phyloP scores from a whole-genome alignment of 192 early-diverging fungal genomes.

The Coemansia sp. region DNA sequence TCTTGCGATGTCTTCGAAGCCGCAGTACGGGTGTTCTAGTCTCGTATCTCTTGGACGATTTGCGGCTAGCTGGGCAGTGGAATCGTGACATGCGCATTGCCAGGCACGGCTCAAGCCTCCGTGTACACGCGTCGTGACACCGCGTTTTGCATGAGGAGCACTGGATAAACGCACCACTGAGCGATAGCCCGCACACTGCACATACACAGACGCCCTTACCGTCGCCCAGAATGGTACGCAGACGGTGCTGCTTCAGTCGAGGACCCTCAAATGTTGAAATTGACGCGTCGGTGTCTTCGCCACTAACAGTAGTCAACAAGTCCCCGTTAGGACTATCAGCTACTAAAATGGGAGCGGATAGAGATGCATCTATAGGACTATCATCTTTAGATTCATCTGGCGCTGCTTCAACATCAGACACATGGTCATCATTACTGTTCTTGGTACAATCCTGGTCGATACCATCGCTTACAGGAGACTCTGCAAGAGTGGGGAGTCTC shows the following conservation, averaged over 20 bases:
- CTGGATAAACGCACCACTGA: slow-evolving; percentile 46
- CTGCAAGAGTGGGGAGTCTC: slow-evolving; percentile 12
- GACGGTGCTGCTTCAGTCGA: slow-evolving; percentile 45
- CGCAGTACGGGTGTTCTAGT: slow-evolving; percentile 47
- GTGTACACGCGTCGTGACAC: slow-evolving; percentile 45
- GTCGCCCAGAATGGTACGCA: slow-evolving; percentile 49
- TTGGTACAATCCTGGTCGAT: not conserved
- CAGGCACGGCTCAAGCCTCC: slow-evolving; percentile 31
- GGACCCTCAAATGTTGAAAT: slow-evolving; percentile 50
- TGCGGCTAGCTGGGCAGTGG: slow-evolving; percentile 42
- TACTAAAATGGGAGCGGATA: no score
- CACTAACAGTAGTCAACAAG: slow-evolving; percentile 10
- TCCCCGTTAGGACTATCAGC: no score
- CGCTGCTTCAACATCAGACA: not conserved
- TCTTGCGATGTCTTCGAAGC: slow-evolving; percentile 24
- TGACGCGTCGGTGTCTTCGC: slow-evolving; percentile 46
- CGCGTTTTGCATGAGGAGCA: slow-evolving; percentile 52
- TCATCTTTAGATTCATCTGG: not conserved
- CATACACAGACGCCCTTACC: slow-evolving; percentile 34
- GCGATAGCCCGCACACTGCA: slow-evolving; percentile 24
- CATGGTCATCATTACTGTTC: slow-evolving; percentile 1
- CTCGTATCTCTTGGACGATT: slow-evolving; percentile 52
- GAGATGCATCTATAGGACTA: not conserved
- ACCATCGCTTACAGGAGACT: slow-evolving; percentile 3
- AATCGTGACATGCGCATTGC: slow-evolving; percentile 55